These are phyloP conservation scores for Aureobasidium pullulans DNA, from an alignment of 2,329 filamentous ascomycete species.

Conservation along the genomic window DNA sequence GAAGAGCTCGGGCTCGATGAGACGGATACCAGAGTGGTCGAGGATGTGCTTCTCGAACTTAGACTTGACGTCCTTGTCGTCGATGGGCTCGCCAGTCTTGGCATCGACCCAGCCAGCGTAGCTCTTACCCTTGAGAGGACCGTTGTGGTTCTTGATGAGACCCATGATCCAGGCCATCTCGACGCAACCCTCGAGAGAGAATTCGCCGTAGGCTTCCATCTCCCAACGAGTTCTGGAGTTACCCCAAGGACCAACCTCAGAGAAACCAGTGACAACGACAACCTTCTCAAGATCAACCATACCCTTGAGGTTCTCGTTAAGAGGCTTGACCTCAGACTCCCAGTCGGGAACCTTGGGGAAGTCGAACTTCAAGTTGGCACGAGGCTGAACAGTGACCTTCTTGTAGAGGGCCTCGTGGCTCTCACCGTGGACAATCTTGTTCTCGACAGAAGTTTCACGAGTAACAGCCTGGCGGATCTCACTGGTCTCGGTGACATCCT, in stretches of 20 bases:
- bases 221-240: slow-evolving; percentile 98
- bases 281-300: slow-evolving; percentile 99
- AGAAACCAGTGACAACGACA: slow-evolving; percentile 92
- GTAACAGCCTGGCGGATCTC: slow-evolving; percentile 89
- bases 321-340: slow-evolving; percentile 81
- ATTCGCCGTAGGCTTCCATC: slow-evolving; percentile 95
- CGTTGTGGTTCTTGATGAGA: slow-evolving; percentile 97
- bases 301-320: slow-evolving; percentile 82
- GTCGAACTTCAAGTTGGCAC: slow-evolving; percentile 96
- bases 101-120: slow-evolving; percentile 96
- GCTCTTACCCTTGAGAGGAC: slow-evolving; percentile 86
- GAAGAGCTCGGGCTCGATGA: slow-evolving; percentile 96
- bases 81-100: slow-evolving; percentile 90
- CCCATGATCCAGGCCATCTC: slow-evolving; percentile 99
- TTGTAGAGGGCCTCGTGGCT: slow-evolving; percentile 88
- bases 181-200: slow-evolving; percentile 94
- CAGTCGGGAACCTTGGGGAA: slow-evolving; percentile 88
- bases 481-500: slow-evolving; percentile 90
- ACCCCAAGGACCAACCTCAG: slow-evolving; percentile 95
- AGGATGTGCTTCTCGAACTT: slow-evolving; percentile 98
- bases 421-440: slow-evolving; percentile 94
- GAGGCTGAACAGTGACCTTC: slow-evolving; percentile 85
- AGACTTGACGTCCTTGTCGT: slow-evolving; percentile 94
- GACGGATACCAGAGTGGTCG: slow-evolving; percentile 92
- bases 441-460: slow-evolving; percentile 92